Percentiles rank a stretch among this genome's conserved stretches.
phyloP scores from a whole-genome alignment of 208 protist genomes.

The Sergeia podlipaevii region DNA sequence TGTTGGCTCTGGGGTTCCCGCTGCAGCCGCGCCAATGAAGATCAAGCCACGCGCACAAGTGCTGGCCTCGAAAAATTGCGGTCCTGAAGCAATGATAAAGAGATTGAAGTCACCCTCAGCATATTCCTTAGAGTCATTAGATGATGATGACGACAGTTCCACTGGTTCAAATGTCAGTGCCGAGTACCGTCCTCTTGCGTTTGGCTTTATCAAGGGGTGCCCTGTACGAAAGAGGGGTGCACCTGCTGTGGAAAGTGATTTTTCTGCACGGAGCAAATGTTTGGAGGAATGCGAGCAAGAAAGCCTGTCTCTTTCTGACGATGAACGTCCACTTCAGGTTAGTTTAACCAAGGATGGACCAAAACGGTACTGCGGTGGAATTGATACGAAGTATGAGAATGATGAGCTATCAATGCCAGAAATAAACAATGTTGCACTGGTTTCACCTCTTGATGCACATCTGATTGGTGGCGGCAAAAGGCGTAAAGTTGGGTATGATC shows the following conservation, averaged over 20 bases:
- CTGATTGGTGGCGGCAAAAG: no score
- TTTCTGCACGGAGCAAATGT: conserved; percentile 11
- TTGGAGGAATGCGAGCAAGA: conserved; percentile 1
- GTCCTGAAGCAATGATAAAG: no score
- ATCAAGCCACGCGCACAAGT: no score
- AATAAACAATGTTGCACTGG: no score
- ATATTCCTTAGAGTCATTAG: conserved; percentile 5
- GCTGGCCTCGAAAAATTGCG: no score
- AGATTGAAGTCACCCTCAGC: no score
- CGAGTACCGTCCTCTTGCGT: conserved; percentile 49
- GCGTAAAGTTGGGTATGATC: no score
- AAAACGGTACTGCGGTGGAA: conserved; percentile 9
- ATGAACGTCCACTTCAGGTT: conserved; percentile 11
- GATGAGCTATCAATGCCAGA: no score
- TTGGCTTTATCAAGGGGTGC: conserved; percentile 39
- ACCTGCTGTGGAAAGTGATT: conserved; percentile 1
- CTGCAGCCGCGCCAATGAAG: no score
- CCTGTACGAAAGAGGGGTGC: conserved; percentile 18
- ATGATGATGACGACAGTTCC: conserved; percentile 21
- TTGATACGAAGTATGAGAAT: no score
- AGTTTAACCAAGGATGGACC: background rate
- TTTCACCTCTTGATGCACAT: no score
- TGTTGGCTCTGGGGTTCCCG: no score
- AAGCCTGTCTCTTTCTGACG: background rate
- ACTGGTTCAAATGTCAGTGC: conserved; percentile 49